Conservation (phyloP, 805 yeast species). For the Isabelozyma heimii region DNA sequence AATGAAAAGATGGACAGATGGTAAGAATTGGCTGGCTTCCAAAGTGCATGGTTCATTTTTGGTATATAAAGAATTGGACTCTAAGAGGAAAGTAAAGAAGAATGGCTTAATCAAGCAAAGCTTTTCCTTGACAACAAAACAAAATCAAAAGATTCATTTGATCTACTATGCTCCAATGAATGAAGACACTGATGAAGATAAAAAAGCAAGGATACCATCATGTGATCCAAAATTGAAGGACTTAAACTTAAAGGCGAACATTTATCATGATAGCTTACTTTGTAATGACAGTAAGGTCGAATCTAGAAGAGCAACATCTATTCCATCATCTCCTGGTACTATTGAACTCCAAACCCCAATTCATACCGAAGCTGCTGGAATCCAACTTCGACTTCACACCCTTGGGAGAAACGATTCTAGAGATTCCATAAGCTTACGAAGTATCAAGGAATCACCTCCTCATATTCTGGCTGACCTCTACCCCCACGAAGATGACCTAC, state of each 20-base stretch:
- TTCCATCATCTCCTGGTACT: background rate
- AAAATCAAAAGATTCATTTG: conserved; percentile 55
- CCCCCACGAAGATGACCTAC: background rate
- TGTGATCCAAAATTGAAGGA: conserved; percentile 20
- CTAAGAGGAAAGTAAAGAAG: conserved; percentile 26
- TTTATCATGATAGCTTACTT: conserved; percentile 20
- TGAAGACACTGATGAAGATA: background rate
- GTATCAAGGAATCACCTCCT: background rate
- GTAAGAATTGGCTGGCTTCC: conserved; percentile 70
- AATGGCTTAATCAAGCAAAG: conserved; percentile 66
- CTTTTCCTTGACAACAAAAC: conserved; percentile 53
- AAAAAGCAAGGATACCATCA: conserved; percentile 15
- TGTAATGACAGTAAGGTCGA: background rate
- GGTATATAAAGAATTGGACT: conserved; percentile 60
- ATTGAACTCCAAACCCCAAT: background rate
- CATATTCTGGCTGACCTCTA: background rate
- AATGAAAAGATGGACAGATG: conserved; percentile 79
- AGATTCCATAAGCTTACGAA: background rate
- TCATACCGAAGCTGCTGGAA: background rate
- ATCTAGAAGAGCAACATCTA: background rate
- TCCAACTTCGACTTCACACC: background rate
- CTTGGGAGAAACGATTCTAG: background rate
- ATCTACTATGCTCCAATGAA: conserved; percentile 38
- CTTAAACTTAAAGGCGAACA: conserved; percentile 15
- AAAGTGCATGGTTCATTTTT: conserved; percentile 41